These are phyloP conservation scores for Porcisia hertigi DNA, from an alignment of 208 protist species.

Conservation along the genomic window DNA sequence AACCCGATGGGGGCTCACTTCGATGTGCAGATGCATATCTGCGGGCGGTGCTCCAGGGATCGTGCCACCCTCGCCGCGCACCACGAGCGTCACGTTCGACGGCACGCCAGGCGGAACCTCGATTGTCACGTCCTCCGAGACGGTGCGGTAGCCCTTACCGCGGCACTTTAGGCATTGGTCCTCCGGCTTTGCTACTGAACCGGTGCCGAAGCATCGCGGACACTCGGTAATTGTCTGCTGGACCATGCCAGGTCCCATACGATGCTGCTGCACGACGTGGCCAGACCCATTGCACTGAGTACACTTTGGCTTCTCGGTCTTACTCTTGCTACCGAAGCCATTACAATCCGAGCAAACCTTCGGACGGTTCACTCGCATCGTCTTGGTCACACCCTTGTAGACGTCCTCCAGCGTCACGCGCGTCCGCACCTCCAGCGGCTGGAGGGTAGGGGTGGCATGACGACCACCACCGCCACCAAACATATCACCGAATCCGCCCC, in stretches of 20 bases:
- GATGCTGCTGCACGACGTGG: conserved; percentile 90
- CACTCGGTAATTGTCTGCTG: conserved; percentile 95
- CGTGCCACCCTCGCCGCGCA: conserved; percentile 95
- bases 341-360: conserved; percentile 86
- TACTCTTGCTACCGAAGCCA: conserved; percentile 89
- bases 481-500: conserved; percentile 82
- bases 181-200: conserved; percentile 90
- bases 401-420: conserved; percentile 84
- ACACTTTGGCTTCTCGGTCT: conserved; percentile 90
- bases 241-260: conserved; percentile 97
- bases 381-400: conserved; percentile 83
- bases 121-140: conserved; percentile 95
- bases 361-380: conserved; percentile 78
- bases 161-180: conserved; percentile 95
- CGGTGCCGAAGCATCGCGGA: conserved; percentile 92
- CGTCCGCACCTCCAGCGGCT: conserved; percentile 80
- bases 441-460: conserved; percentile 54
- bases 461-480: conserved; percentile 51
- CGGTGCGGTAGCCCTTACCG: conserved; percentile 92
- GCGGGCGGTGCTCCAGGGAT: conserved; percentile 92
- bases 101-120: conserved; percentile 96
- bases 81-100: conserved; percentile 95
- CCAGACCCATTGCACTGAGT: conserved; percentile 93
- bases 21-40: conserved; percentile 97
- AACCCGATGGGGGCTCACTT: conserved; percentile 91